Evolutionary conservation across 306 rosid species (phyloP), one percentile per base, ranked within the genome.

Genomic region (Cyclanthera cordifolia): DNA sequence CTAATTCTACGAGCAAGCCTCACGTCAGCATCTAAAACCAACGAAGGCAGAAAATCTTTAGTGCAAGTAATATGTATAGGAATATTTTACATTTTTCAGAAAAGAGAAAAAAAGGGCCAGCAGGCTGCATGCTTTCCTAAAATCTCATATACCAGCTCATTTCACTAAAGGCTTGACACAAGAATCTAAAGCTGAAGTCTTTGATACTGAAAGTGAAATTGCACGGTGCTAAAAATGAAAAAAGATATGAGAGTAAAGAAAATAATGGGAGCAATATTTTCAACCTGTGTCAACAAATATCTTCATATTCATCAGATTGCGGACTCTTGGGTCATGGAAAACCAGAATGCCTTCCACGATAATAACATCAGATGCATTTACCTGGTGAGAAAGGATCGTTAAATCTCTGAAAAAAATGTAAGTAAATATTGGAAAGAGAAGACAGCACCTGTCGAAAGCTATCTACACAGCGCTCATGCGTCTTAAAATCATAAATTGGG

Each of bases 1-100:
- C 99, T 83, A 73, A 93, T 90, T 84, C 99, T 87, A 67, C 99
- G 95, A 78, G 99, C 95, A 79, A 93, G 99, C 79, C 99, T 90
- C 78, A 93, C 96, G 83, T 93, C 99, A 82, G 99, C 94, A 90
- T 90, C 99, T 90, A 76, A 67, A 56, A 51, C 72, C 65, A 82
- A 76, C 23, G 11, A 39, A 34, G 7, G 8, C 43, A 16, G 58
- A 41, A 48, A 67, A 30, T 52, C 11, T 56, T 12, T 60, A 53
- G 12, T 32, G 32, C 17, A 13, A 43, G 52, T 43, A 43, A 64
- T 41, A 43, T 21, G 17, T 37, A 39, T 27, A 19, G n/a, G 69
- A 64, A 6, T 20, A 41, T 8, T 39, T 19, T 11, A 63, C 13
- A 39, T 34, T 34, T 34, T 25, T 47, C 39, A 4, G 39, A 55